phyloP scores from a whole-genome alignment of 2,329 filamentous ascomycete species.

The Penicillium griseofulvum region DNA sequence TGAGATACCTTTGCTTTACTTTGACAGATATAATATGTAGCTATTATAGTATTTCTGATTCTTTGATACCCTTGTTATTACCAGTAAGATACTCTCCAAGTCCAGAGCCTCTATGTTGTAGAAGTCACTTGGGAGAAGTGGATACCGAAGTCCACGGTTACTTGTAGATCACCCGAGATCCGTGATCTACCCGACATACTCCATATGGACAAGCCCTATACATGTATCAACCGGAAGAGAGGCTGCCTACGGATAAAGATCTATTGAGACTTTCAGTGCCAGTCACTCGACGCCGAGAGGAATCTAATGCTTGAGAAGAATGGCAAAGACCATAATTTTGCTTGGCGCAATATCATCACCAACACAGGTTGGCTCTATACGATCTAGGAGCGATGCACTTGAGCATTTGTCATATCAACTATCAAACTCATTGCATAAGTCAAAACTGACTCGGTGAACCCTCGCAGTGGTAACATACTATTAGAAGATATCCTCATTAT shows the following conservation, averaged over 20 bases:
- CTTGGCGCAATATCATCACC: constrained; percentile 26
- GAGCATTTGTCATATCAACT: neutral
- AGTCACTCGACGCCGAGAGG: constrained; percentile 12
- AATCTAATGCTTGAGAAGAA: constrained; percentile 23
- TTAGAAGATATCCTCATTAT: constrained; percentile 25
- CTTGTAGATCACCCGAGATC: neutral
- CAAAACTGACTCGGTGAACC: too few relatives aligned
- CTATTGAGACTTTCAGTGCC: constrained; percentile 12
- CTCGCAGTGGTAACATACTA: neutral
- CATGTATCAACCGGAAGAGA: neutral
- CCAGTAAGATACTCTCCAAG: neutral
- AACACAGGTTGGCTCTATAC: constrained; percentile 29
- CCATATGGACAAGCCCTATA: neutral
- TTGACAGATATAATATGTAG: neutral
- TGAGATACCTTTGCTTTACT: constrained; percentile 8
- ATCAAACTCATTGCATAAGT: neutral
- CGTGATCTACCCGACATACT: neutral
- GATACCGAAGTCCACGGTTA: neutral
- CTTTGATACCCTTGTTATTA: neutral
- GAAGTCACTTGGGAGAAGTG: neutral
- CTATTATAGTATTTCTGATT: neutral
- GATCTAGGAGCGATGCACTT: constrained; percentile 12
- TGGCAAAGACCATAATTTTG: constrained; percentile 21
- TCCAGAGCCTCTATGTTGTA: neutral
- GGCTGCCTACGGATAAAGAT: constrained; percentile 12